Conservation (phyloP, 176 grass and related monocot genomes). For the Bolboschoenus planiculmis region DNA sequence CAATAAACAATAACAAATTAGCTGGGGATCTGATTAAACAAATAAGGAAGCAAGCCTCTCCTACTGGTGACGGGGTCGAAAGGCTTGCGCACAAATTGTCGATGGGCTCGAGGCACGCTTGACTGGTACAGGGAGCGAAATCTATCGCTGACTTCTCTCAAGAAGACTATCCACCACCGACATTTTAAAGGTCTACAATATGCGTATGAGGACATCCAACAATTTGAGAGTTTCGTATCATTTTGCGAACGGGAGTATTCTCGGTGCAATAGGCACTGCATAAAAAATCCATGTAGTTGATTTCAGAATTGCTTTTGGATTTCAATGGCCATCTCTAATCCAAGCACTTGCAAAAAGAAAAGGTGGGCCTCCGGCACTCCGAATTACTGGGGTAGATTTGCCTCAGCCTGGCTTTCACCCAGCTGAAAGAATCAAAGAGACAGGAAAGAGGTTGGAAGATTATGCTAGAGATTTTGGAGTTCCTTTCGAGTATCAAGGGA, state of each 20-base stretch:
- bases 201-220: slow-evolving; percentile 29
- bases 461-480: background rate
- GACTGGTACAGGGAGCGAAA: slow-evolving; percentile 34
- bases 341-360: slow-evolving; percentile 24
- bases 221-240: slow-evolving; percentile 24
- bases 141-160: slow-evolving; percentile 19
- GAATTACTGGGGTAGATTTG: slow-evolving; percentile 42
- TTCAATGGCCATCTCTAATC: slow-evolving; percentile 59
- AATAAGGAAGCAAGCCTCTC: slow-evolving; percentile 49
- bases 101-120: slow-evolving; percentile 56
- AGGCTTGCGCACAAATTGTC: slow-evolving; percentile 47
- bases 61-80: slow-evolving; percentile 39
- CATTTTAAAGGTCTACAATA: slow-evolving; percentile 31
- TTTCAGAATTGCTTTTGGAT: slow-evolving; percentile 39
- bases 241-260: slow-evolving; percentile 60
- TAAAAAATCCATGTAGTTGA: slow-evolving; percentile 44
- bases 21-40: slow-evolving; percentile 31
- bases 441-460: background rate
- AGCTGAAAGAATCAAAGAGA: background rate
- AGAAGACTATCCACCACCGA: slow-evolving; percentile 27
- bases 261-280: slow-evolving; percentile 28
- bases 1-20: slow-evolving; percentile 9
- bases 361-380: slow-evolving; percentile 36
- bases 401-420: background rate
- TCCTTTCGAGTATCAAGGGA: slow-evolving; percentile 6